These are phyloP conservation scores for Vicia villosa DNA, from an alignment of 306 rosid species.

Conservation along the genomic window DNA sequence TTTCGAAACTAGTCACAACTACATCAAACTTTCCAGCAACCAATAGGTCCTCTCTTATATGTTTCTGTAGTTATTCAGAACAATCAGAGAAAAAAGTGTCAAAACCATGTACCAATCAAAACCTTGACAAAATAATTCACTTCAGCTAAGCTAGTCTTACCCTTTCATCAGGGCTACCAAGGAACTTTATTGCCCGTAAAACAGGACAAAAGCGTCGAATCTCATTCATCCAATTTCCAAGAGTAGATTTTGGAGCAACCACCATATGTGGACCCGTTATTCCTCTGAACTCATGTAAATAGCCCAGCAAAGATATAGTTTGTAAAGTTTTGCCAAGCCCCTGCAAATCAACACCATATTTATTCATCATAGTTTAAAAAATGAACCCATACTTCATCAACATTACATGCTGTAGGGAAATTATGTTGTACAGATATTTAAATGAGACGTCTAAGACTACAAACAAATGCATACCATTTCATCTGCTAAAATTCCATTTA, in stretches of 20 bases:
- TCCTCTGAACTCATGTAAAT: slow-evolving; percentile 93
- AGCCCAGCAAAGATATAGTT: slow-evolving; percentile 92
- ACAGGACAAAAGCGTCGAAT: slow-evolving; percentile 92
- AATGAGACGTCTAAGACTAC: neutral
- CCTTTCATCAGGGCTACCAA: slow-evolving; percentile 97
- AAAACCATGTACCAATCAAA: slow-evolving; percentile 1
- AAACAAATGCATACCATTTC: slow-evolving; percentile 72
- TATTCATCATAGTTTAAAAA: slow-evolving; percentile 14
- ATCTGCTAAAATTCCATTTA: slow-evolving; percentile 98
- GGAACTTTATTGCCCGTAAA: slow-evolving; percentile 86
- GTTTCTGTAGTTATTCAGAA: slow-evolving; percentile 56
- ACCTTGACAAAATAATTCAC: slow-evolving; percentile 17
- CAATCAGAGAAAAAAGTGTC: neutral
- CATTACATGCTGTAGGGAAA: slow-evolving; percentile 6
- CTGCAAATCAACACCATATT: slow-evolving; percentile 46
- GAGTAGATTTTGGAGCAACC: slow-evolving; percentile 99
- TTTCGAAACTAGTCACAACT: slow-evolving; percentile 96
- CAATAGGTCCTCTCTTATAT: slow-evolving; percentile 79
- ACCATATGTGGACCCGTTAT: slow-evolving; percentile 98
- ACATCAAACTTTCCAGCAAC: slow-evolving; percentile 98
- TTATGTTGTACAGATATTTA: neutral
- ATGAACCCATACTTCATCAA: slow-evolving; percentile 12
- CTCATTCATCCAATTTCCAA: slow-evolving; percentile 99
- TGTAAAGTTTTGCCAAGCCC: slow-evolving; percentile 98
- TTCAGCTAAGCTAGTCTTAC: slow-evolving; percentile 45